Base-by-base conservation (phyloP, 129 eudicot genomes). In the Escallonia rubra region DNA sequence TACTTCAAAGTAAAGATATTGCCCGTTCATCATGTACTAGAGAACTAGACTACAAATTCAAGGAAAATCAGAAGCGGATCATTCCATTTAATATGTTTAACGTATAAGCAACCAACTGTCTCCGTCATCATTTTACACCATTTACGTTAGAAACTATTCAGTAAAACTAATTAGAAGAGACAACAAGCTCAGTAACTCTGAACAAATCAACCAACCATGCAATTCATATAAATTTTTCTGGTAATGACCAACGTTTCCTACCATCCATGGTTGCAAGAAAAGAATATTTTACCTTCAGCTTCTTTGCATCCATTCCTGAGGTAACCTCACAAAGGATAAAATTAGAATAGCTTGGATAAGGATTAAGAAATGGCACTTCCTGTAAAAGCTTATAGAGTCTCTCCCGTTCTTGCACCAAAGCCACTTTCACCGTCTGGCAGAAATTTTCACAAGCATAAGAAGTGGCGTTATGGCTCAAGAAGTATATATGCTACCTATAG, bases 311-410 rank as follows among this genome's bases (percentile, higher is more conserved):
- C 89, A 72, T 82, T 72, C 99, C 97, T 9, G 78, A 72, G 40
- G 92, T 82, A 74, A 94, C 97, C 78, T 90, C 82, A 9, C 97
- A 94, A 57, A 94, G 97, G 83, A 94, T 94, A 76, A 94, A 94
- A 82, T 94, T 94, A 3, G 97, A 94, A 72, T 87, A 72, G 83
- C 99, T 94, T 57, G 99, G 99, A 73, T 71, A 94, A 1, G 99
- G 99, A 72, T 89, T 85, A 39, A 94, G 91, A 78, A 87, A 94
- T 3, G 96, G 89, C 43, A 94, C 99, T 87, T 81, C 85, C 72
- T 85, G 76, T 74, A 94, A 78, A 73, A 90, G 97, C 55, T 67
- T 73, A 59, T 44, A 94, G 38, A 94, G 96, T 72, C 97, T 80
- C 76, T 90, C 96, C 57, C 99, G 74, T 81, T 94, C 99, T 82